Evolutionary conservation across 2,329 filamentous ascomycete genomes (phyloP).

Genomic region (Aureobasidium leucospermi): DNA sequence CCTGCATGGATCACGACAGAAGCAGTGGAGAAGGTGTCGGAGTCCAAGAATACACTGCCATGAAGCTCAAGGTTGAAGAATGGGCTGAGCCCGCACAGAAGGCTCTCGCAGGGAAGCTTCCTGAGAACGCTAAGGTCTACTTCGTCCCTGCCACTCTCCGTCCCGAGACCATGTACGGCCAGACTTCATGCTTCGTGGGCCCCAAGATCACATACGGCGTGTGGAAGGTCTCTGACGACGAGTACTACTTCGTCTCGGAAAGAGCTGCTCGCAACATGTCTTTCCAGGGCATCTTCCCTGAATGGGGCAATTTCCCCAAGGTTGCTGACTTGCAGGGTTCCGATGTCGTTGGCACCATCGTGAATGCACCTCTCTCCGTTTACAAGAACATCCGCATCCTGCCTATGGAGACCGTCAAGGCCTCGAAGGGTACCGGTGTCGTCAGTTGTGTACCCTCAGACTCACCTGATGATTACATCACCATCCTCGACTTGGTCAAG

Average conservation of each 20-base stretch:
- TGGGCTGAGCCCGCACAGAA: constrained; percentile 74
- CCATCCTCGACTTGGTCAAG: constrained; percentile 78
- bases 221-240: constrained; percentile 59
- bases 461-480: constrained; percentile 91
- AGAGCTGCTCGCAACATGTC: constrained; percentile 90
- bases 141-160: constrained; percentile 87
- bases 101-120: constrained; percentile 67
- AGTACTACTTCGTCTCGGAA: constrained; percentile 79
- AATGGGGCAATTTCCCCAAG: constrained; percentile 68
- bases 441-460: constrained; percentile 95
- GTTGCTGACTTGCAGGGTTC: constrained; percentile 68
- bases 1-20: constrained; percentile 82
- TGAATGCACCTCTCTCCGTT: constrained; percentile 81
- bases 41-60: constrained; percentile 83
- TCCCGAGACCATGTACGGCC: constrained; percentile 98
- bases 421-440: constrained; percentile 91
- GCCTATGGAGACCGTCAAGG: constrained; percentile 89
- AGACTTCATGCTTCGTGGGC: constrained; percentile 91
- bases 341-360: constrained; percentile 77
- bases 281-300: constrained; percentile 78
- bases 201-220: constrained; percentile 85
- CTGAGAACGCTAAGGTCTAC: constrained; percentile 71
- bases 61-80: constrained; percentile 86
- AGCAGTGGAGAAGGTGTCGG: constrained; percentile 73
- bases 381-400: constrained; percentile 81